Base-by-base conservation (phyloP, 441 rosid species). In the Euphorbia schlechtendalii region DNA sequence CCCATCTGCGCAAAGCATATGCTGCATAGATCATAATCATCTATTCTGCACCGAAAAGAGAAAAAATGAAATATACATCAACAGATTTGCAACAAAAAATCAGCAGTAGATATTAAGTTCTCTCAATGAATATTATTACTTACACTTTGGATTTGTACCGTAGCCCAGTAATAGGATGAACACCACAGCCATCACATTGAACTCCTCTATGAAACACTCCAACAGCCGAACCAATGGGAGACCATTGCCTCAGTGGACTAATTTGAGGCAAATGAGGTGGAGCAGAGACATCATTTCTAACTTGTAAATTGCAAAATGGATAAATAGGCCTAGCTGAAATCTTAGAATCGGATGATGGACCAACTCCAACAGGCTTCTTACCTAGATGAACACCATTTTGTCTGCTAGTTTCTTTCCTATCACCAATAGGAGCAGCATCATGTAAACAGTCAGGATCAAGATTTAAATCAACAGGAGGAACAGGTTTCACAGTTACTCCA, bases 141-240 rank as follows among this genome's bases (percentile, higher is more conserved):
- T 89, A 94, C 99, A 87, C 86, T 79, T 79, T 87, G 10, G 99
- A 94, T 76, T 85, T 91, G 77, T 79, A 89, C 12, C 99, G 86
- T 71, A 87, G 83, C 51, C 99, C 99, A 53, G 82, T 81, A 34
- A 94, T 94, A 18, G 99, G 98, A 80, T 75, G 74, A 74, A 73
- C 86, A 46, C 96, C 98, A 78, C 99, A 94, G 22, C 86, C 90
- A 71, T 89, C 96, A 73, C 99, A 91, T 3, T 76, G 84, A 65
- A 94, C 80, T 41, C 96, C 96, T 73, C 58, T 86, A 72, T 91
- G 99, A 69, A 89, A 84, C 63, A 78, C 69, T 59, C 84, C 86
- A 48, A 71, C 74, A 30, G 71, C 30, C 49, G 71, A 66, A 76
- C 80, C 85, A 61, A 28, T 41, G 21, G 56, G 70, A 70, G 32